These are phyloP conservation scores for Tulasnella sp. DNA, from an alignment of 768 basidiomycete genomes.

Conservation along the genomic window DNA sequence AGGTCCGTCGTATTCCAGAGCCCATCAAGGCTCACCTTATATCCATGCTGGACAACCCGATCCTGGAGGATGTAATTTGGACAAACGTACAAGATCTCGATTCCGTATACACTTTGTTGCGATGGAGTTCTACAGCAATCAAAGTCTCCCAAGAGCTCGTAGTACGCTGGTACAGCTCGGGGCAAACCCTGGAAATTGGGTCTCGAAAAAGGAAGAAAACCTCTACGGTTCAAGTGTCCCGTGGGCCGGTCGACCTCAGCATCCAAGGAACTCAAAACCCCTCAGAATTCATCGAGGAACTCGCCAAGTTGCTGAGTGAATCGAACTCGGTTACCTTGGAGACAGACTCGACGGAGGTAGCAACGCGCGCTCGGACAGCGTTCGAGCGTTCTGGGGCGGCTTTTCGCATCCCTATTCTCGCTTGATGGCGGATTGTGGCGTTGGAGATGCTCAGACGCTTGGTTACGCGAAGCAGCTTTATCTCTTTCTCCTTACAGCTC, in stretches of 20 bases:
- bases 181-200: background rate
- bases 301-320: background rate
- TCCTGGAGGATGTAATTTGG: background rate
- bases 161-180: background rate
- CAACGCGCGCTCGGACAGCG: too few relatives aligned
- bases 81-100: background rate
- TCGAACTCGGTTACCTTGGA: too few relatives aligned
- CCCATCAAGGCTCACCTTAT: background rate
- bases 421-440: too few relatives aligned
- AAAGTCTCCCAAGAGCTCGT: background rate
- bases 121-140: background rate
- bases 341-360: too few relatives aligned
- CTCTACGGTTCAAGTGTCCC: background rate
- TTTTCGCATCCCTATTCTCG: too few relatives aligned
- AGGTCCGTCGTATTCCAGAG: background rate
- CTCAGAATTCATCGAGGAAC: background rate
- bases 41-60: background rate
- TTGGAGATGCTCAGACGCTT: too few relatives aligned
- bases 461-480: too few relatives aligned
- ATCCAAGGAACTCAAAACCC: background rate
- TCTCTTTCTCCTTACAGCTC: too few relatives aligned
- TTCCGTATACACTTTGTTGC: background rate
- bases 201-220: background rate
- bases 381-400: too few relatives aligned
- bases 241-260: background rate